A percentile compares a stretch with the other conserved stretches of the same genome.
These are phyloP conservation scores for Volvariella volvacea DNA, from an alignment of 1,284 basidiomycete species.

Conservation along the genomic window DNA sequence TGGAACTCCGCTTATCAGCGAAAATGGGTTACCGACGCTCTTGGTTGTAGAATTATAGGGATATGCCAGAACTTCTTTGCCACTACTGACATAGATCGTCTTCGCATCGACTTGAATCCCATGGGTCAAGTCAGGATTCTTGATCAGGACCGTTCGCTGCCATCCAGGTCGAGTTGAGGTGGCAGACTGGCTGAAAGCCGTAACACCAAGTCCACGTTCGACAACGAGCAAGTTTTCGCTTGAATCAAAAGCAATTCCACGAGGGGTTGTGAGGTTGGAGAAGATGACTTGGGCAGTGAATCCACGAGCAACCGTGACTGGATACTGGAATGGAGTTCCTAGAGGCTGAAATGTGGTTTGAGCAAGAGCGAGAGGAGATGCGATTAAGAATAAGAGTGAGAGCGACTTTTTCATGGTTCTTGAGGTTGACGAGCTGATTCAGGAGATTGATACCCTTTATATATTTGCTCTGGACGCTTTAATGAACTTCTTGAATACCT, in stretches of 20 bases:
- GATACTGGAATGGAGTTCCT: slow-evolving; percentile 22
- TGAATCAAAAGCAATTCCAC: slow-evolving; percentile 30
- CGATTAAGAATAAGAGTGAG: neutral
- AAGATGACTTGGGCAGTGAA: slow-evolving; percentile 26
- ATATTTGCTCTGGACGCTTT: too few species aligned
- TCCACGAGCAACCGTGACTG: slow-evolving; percentile 28
- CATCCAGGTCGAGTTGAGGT: slow-evolving; percentile 22
- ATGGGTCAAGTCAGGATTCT: slow-evolving; percentile 29
- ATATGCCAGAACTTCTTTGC: slow-evolving; percentile 21
- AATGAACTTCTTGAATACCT: too few species aligned
- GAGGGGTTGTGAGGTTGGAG: slow-evolving; percentile 29
- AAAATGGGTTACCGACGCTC: slow-evolving; percentile 11
- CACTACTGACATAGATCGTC: slow-evolving; percentile 27
- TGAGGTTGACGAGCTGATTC: too few species aligned
- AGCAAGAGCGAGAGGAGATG: slow-evolving; percentile 2
- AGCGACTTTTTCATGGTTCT: too few species aligned
- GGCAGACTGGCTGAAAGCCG: slow-evolving; percentile 23
- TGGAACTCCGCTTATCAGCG: slow-evolving; percentile 27
- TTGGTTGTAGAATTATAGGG: slow-evolving; percentile 21
- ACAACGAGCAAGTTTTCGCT: slow-evolving; percentile 32
- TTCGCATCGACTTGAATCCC: slow-evolving; percentile 30
- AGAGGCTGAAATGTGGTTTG: slow-evolving; percentile 19
- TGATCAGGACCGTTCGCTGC: slow-evolving; percentile 29
- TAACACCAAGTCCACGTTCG: slow-evolving; percentile 31
- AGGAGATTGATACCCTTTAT: too few species aligned